Base-by-base conservation (phyloP, 2,329 filamentous ascomycete genomes). In the Apiospora aurea region DNA sequence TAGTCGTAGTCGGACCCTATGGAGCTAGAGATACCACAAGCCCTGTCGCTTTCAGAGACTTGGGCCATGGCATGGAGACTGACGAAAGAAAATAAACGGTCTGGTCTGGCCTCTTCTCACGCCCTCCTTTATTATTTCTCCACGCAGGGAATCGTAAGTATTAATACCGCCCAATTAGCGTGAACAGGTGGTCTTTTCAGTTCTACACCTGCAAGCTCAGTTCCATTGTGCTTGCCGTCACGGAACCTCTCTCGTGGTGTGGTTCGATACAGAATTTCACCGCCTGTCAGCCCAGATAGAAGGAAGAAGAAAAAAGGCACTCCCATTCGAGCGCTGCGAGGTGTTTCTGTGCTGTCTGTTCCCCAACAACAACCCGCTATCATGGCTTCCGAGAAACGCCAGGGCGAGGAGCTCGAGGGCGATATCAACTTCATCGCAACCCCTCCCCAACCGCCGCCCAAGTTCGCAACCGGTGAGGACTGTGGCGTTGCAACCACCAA, bases 401-500 rank as follows among this genome's bases (percentile, higher is more conserved):
- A 71, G 67, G 75, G 75, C 71, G 73, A 72, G 64, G 70, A 76
- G 72, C 77, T 76, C 70, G 80, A 81, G 74, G 78, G 77, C 74
- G 82, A 85, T 77, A 83, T 85, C 72, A 80, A 82, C 76, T 85
- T 84, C 75, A 81, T 84, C 75, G 77, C 82, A 72, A 85, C 84
- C 75, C 84, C 84, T 67, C 77, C 83, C 68, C 75, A 75, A 44
- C 41, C 73, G 77, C 79, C 76, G 72, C 80, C 92, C 77, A 91
- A 91, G 77, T 94, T 92, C 80, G 92, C 92, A 72, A 91, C 89
- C 68, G 88, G 88, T 76, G 90, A 94, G 83, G 93, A 94, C 78
- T 84, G 82, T 75, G 83, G 84, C 73, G 83, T 85, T 74, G 79
- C 80, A 72, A 81, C 79, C 70, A 85, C 84, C 71, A 79, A 79